These are phyloP conservation scores for Solanum virginianum DNA, from an alignment of 257 asterid genomes.

Conservation along the genomic window DNA sequence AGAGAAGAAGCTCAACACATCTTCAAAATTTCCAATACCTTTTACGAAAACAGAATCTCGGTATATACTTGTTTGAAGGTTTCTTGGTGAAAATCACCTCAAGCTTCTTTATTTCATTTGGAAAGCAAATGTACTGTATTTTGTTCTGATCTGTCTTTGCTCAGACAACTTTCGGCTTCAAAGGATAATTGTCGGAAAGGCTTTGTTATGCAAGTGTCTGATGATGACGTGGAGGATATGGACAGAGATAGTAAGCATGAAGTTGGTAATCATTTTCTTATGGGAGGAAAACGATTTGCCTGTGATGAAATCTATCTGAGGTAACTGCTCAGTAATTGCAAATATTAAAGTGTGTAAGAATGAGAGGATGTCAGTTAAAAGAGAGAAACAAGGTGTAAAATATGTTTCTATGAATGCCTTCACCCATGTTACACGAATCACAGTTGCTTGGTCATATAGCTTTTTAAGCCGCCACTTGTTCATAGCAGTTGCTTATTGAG, in stretches of 20 bases:
- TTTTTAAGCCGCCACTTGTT: not conserved
- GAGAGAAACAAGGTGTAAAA: not conserved
- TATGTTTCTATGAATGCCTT: not conserved
- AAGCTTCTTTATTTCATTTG: not conserved
- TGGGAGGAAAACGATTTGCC: conserved; percentile 37
- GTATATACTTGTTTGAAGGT: conserved; percentile 12
- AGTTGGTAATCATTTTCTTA: conserved; percentile 7
- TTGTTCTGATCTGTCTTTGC: not conserved
- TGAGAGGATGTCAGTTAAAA: not conserved
- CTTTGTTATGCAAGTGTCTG: conserved; percentile 43
- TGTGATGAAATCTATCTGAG: conserved; percentile 49
- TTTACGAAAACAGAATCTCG: conserved; percentile 36
- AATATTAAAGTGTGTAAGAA: not conserved
- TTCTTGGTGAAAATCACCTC: not conserved
- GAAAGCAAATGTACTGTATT: not conserved
- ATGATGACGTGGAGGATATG: conserved; percentile 21
- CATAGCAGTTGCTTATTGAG: not conserved
- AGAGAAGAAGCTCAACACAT: conserved; percentile 25
- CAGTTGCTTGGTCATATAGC: not conserved
- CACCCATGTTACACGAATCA: not conserved
- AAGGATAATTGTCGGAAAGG: conserved; percentile 20
- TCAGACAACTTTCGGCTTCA: conserved; percentile 31
- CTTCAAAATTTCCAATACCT: conserved; percentile 22
- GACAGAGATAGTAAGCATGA: conserved; percentile 1
- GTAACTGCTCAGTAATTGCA: conserved; percentile 15